Evolutionary conservation across 768 basidiomycete species (phyloP), one percentile per base, ranked within the genome.

Genomic region (Lactarius deliciosus): DNA sequence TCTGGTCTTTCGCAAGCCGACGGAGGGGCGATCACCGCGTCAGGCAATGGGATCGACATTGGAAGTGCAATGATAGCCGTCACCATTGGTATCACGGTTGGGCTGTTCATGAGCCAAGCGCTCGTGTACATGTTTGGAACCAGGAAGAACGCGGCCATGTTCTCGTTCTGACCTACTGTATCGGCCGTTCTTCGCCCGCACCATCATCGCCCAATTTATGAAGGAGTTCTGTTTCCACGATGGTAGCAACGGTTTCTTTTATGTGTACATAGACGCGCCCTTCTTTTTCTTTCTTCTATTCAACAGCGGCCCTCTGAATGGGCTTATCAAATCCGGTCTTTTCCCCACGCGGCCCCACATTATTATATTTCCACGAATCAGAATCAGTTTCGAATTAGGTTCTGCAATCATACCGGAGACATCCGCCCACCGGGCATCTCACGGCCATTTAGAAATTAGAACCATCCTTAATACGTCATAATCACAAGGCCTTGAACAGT

Each of bases 61-160:
- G 90, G 92, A 68, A 86, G 87, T 40, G 89, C 92, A 9, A 93
- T 93, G 90, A 91, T 92, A 67, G 85, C 88, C n/a, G 92, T 94
- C 57, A 90, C 91, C 0, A 92, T 94, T 64, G 93, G 93, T 34
- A 94, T 95, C 71, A 94, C 92, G 0, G 91, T 94, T 59, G 92
- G 93, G 20, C 76, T 95, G 54, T 94, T 94, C 79, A 91, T 90
- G 83, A 92, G 91, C 70, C 91, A 92, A 73, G 87, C 91, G 13
- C 76, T 95, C 53, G 90, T 95, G 18, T 95, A 94, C 73, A 89
- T 88, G 71, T 94, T 95, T 72, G 93, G 92, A 9, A 81, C 84
- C 9, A 83, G 89, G 66, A 95, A 95, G 80, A 89, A 86, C 64
- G 90, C 91, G 18, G 92, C 91, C 7, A 84, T 92, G 47, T 94